Evolutionary conservation across 148 eudicot species (phyloP).

Genomic region (Persicaria tinctoria): DNA sequence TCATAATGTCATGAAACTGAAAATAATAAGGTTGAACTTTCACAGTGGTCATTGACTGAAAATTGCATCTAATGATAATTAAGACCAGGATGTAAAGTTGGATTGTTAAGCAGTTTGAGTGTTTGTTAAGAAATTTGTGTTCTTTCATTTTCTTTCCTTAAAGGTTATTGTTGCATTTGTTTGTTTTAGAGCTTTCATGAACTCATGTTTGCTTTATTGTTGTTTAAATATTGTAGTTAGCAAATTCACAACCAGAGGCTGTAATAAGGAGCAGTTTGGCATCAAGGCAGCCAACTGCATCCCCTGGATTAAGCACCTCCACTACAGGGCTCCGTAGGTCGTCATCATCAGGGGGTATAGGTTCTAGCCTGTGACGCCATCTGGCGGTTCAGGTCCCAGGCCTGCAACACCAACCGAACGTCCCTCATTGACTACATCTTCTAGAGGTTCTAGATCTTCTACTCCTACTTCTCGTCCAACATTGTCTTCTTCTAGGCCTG

Average conservation of each 20-base stretch:
- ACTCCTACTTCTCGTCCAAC: constrained; percentile 73
- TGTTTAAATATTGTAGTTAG: constrained; percentile 37
- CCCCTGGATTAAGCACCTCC: constrained; percentile 55
- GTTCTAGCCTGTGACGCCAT: constrained; percentile 35
- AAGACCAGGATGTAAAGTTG: background rate
- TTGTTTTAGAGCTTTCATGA: background rate
- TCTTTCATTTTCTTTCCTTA: background rate
- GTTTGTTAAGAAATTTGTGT: background rate
- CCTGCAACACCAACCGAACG: constrained; percentile 87
- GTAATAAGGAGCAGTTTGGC: constrained; percentile 43
- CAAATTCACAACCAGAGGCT: constrained; percentile 58
- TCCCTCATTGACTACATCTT: constrained; percentile 40
- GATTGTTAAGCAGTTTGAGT: background rate
- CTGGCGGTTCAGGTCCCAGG: constrained; percentile 41
- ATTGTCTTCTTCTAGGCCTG: constrained; percentile 31
- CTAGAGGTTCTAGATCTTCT: constrained; percentile 70
- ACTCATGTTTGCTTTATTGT: constrained; percentile 11
- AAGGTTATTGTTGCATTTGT: background rate
- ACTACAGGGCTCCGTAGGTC: constrained; percentile 53
- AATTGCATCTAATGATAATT: too few relatives aligned
- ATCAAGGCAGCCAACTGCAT: constrained; percentile 50
- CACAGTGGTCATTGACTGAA: background rate
- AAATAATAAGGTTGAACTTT: background rate
- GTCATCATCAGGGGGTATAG: constrained; percentile 75
- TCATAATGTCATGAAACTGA: too few relatives aligned